A percentile compares a stretch with the other conserved stretches of the same genome.
Conservation (phyloP, 2,329 filamentous ascomycete genomes). For the Dactylella cylindrospora region DNA sequence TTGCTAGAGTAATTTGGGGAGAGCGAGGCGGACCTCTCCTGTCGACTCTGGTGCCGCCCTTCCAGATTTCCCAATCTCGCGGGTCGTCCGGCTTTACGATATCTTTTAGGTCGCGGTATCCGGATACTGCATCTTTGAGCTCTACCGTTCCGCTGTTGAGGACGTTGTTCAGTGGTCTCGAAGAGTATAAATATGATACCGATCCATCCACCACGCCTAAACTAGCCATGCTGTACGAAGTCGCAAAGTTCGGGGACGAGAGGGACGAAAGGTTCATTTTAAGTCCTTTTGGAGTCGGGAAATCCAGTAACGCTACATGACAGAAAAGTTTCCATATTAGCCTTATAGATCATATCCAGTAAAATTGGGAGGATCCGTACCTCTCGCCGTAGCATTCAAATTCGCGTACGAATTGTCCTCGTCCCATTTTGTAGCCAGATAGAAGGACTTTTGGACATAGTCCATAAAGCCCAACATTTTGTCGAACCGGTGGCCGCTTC, state of each 20-base stretch:
- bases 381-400: constrained; percentile 79
- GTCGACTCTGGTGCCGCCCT: constrained; percentile 57
- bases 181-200: constrained; percentile 95
- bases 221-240: constrained; percentile 86
- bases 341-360: background rate
- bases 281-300: constrained; percentile 79
- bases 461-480: constrained; percentile 96
- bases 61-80: constrained; percentile 60
- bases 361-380: constrained; percentile 54
- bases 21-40: constrained; percentile 52
- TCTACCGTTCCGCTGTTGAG: constrained; percentile 72
- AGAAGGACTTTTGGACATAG: constrained; percentile 89
- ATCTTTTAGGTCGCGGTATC: constrained; percentile 76
- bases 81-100: constrained; percentile 59
- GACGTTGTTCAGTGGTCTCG: constrained; percentile 69
- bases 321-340: constrained; percentile 27
- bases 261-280: constrained; percentile 87
- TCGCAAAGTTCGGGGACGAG: constrained; percentile 88
- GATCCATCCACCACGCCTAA: constrained; percentile 92
- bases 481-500: constrained; percentile 41
- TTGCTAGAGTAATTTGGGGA: constrained; percentile 44
- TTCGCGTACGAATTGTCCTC: constrained; percentile 87
- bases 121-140: constrained; percentile 73
- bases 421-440: constrained; percentile 82
- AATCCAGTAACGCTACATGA: constrained; percentile 83